phyloP scores from a whole-genome alignment of 164 flowering plant genomes.

The Nymphaea colorata region DNA sequence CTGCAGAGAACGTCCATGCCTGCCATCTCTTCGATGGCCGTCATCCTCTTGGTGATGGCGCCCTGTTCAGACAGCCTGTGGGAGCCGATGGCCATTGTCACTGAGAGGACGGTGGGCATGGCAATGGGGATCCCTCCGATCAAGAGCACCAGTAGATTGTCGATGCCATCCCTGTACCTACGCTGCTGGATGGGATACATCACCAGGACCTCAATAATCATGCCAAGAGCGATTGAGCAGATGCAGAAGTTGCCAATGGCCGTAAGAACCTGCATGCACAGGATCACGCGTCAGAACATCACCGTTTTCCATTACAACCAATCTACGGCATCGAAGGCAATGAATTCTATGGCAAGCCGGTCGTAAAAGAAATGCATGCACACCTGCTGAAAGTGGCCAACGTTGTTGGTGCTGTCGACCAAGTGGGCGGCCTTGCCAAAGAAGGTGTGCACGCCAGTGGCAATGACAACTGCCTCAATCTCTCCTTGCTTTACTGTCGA shows the following conservation, averaged over 20 bases:
- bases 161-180: slow-evolving; percentile 56
- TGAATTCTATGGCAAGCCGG: no score
- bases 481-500: slow-evolving; percentile 27
- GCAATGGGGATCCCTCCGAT: slow-evolving; percentile 4
- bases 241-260: slow-evolving; percentile 58
- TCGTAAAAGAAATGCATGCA: no score
- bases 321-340: no score
- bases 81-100: slow-evolving; percentile 17
- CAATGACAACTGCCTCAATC: slow-evolving; percentile 23
- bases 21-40: slow-evolving; percentile 97
- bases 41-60: slow-evolving; percentile 96
- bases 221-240: slow-evolving; percentile 2
- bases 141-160: slow-evolving; percentile 49
- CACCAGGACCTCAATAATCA: slow-evolving; percentile 22
- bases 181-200: slow-evolving; percentile 75
- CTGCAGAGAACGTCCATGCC: slow-evolving; percentile 98
- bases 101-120: slow-evolving; percentile 3
- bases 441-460: slow-evolving; percentile 26
- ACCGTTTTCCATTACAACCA: no score
- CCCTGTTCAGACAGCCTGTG: slow-evolving; percentile 34
- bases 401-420: slow-evolving; percentile 23
- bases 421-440: slow-evolving; percentile 27
- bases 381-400: slow-evolving; percentile 22
- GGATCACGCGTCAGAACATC: no score
- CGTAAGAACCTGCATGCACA: slow-evolving; percentile 12